phyloP scores from a whole-genome alignment of 2,329 filamentous ascomycete genomes.

The Chaetomiaceae sp. region DNA sequence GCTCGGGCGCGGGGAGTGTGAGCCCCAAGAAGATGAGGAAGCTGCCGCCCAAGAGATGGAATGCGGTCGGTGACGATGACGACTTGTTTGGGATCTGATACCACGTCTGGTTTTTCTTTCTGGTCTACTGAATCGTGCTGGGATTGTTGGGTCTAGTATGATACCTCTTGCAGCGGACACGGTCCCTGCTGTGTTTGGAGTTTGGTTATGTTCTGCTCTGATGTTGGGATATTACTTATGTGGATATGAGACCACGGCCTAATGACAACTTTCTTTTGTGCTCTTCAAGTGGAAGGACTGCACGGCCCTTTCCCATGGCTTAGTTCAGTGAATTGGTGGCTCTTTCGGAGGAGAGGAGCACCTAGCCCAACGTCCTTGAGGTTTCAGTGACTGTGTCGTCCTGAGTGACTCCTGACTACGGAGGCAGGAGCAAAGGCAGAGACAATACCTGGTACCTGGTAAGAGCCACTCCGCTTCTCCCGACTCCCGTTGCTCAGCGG shows the following conservation, averaged over 20 bases:
- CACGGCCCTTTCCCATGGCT: too few species aligned
- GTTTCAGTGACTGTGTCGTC: too few species aligned
- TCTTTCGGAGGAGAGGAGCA: too few species aligned
- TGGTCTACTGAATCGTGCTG: background rate
- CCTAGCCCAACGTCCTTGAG: too few species aligned
- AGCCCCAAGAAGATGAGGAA: conserved; percentile 54
- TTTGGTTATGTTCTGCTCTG: background rate
- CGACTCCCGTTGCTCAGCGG: too few species aligned
- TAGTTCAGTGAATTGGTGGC: too few species aligned
- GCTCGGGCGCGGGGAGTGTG: conserved; percentile 29
- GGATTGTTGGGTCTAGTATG: background rate
- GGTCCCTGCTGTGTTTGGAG: background rate
- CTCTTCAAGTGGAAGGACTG: background rate
- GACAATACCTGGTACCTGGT: too few species aligned
- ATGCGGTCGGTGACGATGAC: conserved; percentile 38
- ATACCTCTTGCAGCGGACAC: conserved; percentile 9
- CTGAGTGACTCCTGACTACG: too few species aligned
- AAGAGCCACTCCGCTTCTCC: too few species aligned
- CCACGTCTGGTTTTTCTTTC: background rate
- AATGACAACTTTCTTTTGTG: conserved; percentile 2
- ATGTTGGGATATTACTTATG: background rate
- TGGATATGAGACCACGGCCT: background rate
- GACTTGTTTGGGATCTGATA: conserved; percentile 33
- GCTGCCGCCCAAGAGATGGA: conserved; percentile 46
- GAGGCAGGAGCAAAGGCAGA: too few species aligned